Base-by-base conservation (phyloP, 495 filamentous ascomycete genomes). In the Cenococcum geophilum region DNA sequence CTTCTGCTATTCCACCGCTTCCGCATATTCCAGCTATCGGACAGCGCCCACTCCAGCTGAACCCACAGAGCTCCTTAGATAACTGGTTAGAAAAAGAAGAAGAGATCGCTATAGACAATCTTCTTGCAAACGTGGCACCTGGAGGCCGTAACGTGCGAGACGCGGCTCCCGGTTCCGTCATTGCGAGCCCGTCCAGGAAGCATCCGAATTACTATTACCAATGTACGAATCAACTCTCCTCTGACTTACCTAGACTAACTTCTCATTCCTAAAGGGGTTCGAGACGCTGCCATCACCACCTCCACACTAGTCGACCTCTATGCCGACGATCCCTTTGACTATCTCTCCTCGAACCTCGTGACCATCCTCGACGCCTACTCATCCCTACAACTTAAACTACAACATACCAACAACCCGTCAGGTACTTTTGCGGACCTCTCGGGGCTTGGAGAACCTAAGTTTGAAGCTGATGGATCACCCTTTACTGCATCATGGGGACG, bases 361-460 rank as follows among this genome's bases (percentile, higher is more conserved):
- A 35, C 35, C 1, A 57, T 72, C 25, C 64, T 72, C 32, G 57
- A 69, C 21, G 61, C 50, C 36, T 73, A 71, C 51, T 55, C 66
- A 5, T 35, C 58, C 5, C 66, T 72, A 20, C 63, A 68, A 58
- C 20, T 55, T 50, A 50, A 58, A 23, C 56, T 72, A 6, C 68
- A 72, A 58, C 70, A 64, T 35, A 67, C 59, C 0, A 22, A 72
- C 20, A 83, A 82, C 57, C 83, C 79, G 1, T 84, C 82, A 14
- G 82, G 82, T 1, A 73, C 70, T 16, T 75, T 83, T 45, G 61
- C 71, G 22, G 74, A 76, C 42, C 77, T 78, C 11, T 72, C 76
- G 20, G 81, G 81, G 8, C 76, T 87, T 18, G 84, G 79, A 18
- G 84, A 87, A 53, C 83, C 84, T 5, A 86, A 86, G 58, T 85